phyloP scores from a whole-genome alignment of 2,329 filamentous ascomycete genomes.

The Mariannaea elegans region DNA sequence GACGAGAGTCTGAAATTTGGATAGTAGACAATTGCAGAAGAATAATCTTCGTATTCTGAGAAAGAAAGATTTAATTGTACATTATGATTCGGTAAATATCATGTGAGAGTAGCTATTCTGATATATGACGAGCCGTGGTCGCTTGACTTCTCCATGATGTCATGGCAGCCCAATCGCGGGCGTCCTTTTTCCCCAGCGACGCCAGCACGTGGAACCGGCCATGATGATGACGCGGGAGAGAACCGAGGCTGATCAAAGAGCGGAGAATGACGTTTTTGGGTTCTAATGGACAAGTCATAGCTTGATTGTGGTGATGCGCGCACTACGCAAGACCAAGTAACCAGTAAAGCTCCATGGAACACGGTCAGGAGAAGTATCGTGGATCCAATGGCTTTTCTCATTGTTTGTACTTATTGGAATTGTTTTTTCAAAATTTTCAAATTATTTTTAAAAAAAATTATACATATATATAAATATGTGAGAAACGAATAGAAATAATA shows the following conservation, averaged over 20 bases:
- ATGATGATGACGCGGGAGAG: slow-evolving; percentile 39
- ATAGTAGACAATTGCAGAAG: no score
- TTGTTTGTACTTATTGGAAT: no score
- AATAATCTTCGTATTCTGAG: no score
- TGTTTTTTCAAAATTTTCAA: no score
- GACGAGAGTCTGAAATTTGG: no score
- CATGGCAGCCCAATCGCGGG: slow-evolving; percentile 32
- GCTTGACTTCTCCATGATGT: slow-evolving; percentile 38
- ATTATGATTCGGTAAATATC: no score
- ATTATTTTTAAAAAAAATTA: no score
- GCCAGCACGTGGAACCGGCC: slow-evolving; percentile 32
- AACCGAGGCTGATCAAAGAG: background rate
- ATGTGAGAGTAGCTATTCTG: slow-evolving; percentile 9
- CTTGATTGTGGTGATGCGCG: slow-evolving; percentile 6
- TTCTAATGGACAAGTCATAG: background rate
- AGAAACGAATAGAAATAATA: background rate
- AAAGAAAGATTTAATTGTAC: no score
- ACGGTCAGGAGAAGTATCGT: no score
- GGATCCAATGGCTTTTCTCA: no score
- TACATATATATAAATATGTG: no score
- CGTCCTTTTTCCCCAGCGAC: slow-evolving; percentile 28
- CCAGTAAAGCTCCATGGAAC: no score
- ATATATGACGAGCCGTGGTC: slow-evolving; percentile 32
- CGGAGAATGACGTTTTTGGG: slow-evolving; percentile 6
- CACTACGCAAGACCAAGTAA: background rate